Percentiles rank a stretch among this genome's conserved stretches.
Conservation (phyloP, 2,329 filamentous ascomycete species). For the Penicillium italicum region DNA sequence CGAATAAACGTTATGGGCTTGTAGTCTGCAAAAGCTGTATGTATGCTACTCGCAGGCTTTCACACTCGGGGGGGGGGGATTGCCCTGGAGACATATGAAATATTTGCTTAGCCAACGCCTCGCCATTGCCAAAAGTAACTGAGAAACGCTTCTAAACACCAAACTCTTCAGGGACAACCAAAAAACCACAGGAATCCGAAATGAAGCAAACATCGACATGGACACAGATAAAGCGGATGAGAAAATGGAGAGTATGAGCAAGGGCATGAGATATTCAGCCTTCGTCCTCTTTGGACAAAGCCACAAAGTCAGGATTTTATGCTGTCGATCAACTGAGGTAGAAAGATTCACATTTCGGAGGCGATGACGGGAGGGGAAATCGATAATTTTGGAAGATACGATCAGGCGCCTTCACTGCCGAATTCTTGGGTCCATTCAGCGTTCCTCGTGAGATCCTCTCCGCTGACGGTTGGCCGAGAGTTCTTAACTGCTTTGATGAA, state of each 20-base stretch:
- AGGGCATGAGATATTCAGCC: not conserved
- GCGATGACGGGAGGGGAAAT: not conserved
- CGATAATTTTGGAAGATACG: not conserved
- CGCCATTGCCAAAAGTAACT: conserved; percentile 22
- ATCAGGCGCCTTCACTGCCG: conserved; percentile 75
- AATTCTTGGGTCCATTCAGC: conserved; percentile 95
- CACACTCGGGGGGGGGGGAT: conserved; percentile 5
- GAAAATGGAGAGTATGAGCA: not conserved
- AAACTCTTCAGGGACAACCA: conserved; percentile 15
- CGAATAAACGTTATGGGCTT: not conserved
- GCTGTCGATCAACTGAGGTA: not conserved
- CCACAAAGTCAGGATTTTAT: not conserved
- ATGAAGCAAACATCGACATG: conserved; percentile 7
- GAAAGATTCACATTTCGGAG: not conserved
- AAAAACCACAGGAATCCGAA: conserved; percentile 8
- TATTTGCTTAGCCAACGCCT: conserved; percentile 28
- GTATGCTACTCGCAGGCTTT: conserved; percentile 9
- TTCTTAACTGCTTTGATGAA: conserved; percentile 89
- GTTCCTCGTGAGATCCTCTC: conserved; percentile 77
- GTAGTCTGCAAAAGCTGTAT: not conserved
- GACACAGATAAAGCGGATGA: not conserved
- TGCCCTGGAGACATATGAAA: conserved; percentile 8
- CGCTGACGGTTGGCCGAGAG: conserved; percentile 83
- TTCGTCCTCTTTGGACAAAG: not conserved
- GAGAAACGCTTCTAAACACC: conserved; percentile 32